Evolutionary conservation across 768 basidiomycete genomes (phyloP).

Genomic region (Lactarius hatsudake): DNA sequence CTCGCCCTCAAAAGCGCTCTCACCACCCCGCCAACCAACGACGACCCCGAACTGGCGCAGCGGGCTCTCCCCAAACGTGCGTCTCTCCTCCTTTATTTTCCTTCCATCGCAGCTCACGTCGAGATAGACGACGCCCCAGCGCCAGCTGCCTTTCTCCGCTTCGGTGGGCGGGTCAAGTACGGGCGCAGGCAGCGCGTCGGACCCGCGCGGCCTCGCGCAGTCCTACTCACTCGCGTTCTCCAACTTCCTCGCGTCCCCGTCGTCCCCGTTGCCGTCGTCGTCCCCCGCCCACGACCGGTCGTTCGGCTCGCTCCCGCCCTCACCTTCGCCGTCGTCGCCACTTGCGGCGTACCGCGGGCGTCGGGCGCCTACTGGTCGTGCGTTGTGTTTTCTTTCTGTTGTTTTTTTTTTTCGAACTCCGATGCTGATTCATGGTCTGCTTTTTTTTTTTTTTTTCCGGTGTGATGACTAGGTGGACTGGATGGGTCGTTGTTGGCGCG

Average conservation of each 20-base stretch:
- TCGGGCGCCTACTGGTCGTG: constrained; percentile 25
- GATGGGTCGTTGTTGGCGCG: constrained; percentile 27
- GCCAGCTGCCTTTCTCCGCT: constrained; percentile 27
- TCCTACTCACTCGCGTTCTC: constrained; percentile 24
- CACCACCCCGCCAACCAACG: not conserved
- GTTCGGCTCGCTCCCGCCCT: constrained; percentile 23
- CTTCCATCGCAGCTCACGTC: not conserved
- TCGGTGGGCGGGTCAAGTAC: not conserved
- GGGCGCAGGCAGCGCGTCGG: constrained; percentile 11
- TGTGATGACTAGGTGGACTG: constrained; percentile 19
- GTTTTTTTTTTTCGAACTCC: not conserved
- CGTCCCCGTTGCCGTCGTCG: not conserved
- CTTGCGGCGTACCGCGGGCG: constrained; percentile 28
- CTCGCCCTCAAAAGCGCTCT: constrained; percentile 18
- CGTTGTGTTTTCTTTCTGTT: constrained; percentile 5
- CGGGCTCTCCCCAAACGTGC: constrained; percentile 25
- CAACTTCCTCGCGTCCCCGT: not conserved
- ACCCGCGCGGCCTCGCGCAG: constrained; percentile 26
- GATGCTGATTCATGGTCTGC: not conserved
- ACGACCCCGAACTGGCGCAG: constrained; percentile 16
- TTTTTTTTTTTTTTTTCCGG: not conserved
- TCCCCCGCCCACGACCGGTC: constrained; percentile 19
- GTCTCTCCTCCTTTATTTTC: not conserved
- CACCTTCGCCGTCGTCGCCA: constrained; percentile 21
- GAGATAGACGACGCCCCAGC: constrained; percentile 25